phyloP scores from a whole-genome alignment of 2,329 filamentous ascomycete genomes.

The Pseudogymnoascus sp. region DNA sequence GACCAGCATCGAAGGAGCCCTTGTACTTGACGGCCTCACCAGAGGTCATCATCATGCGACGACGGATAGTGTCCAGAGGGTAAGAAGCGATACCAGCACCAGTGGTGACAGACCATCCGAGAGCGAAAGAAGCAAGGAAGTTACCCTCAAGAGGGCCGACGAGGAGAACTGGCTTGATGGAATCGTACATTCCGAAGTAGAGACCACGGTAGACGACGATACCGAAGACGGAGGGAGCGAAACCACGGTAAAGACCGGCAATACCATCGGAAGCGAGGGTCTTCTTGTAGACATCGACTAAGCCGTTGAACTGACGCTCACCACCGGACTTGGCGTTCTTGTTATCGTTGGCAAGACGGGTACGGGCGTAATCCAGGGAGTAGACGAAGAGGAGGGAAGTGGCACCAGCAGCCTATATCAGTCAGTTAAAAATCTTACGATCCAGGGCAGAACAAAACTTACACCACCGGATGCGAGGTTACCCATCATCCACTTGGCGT shows the following conservation, averaged over 20 bases:
- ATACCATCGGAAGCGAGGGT: conserved; percentile 97
- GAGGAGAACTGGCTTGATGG: conserved; percentile 97
- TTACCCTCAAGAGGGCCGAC: conserved; percentile 86
- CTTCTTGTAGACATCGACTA: conserved; percentile 99
- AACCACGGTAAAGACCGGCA: conserved; percentile 99
- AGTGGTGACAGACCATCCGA: conserved; percentile 98
- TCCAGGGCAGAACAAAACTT: conserved; percentile 39
- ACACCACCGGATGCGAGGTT: conserved; percentile 99
- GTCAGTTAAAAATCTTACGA: conserved; percentile 11
- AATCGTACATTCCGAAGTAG: conserved; percentile 99
- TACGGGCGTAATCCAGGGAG: conserved; percentile 99
- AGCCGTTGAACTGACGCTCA: conserved; percentile 99
- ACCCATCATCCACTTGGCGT: conserved; percentile 97
- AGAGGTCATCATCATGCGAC: conserved; percentile 99
- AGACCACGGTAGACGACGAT: conserved; percentile 99
- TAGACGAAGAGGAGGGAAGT: conserved; percentile 99
- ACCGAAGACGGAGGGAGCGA: conserved; percentile 98
- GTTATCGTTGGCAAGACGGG: conserved; percentile 99
- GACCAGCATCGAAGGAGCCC: conserved; percentile 86
- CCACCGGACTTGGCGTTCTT: conserved; percentile 96
- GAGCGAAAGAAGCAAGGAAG: conserved; percentile 98
- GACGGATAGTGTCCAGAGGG: conserved; percentile 99
- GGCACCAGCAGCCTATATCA: conserved; percentile 78
- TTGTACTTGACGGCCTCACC: conserved; percentile 99
- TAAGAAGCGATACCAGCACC: conserved; percentile 99